phyloP scores from a whole-genome alignment of 345 rosid species.

The Physaria fendleri region DNA sequence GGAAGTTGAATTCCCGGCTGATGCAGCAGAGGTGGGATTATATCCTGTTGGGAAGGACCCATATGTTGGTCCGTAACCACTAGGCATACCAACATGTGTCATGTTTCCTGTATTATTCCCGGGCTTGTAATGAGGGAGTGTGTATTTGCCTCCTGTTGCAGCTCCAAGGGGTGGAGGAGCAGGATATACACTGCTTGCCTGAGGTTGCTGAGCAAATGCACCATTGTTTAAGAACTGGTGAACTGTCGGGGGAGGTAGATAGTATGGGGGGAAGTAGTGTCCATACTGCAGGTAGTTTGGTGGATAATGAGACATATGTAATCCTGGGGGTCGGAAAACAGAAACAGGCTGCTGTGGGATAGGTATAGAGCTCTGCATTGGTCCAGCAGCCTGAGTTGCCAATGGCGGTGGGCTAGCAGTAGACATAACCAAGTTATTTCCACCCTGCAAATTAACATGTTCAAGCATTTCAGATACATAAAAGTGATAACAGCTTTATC shows the following conservation, averaged over 20 bases:
- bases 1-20: conserved; percentile 61
- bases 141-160: conserved; percentile 64
- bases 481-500: not conserved
- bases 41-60: conserved; percentile 73
- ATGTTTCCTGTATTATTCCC: conserved; percentile 63
- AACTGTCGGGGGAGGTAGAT: conserved; percentile 68
- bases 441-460: conserved; percentile 48
- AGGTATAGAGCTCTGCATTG: conserved; percentile 74
- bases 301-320: conserved; percentile 77
- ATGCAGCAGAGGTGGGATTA: conserved; percentile 52
- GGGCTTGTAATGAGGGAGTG: conserved; percentile 76
- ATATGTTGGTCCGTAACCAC: conserved; percentile 63
- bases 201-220: conserved; percentile 81
- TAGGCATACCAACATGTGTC: conserved; percentile 65
- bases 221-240: conserved; percentile 78
- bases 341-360: conserved; percentile 78
- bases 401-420: conserved; percentile 62
- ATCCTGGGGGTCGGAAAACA: conserved; percentile 75
- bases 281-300: conserved; percentile 82
- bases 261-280: conserved; percentile 66
- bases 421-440: conserved; percentile 60
- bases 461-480: conserved; percentile 23
- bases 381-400: conserved; percentile 74
- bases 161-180: conserved; percentile 61
- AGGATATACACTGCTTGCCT: conserved; percentile 63